These are phyloP conservation scores for Cyberlindnera saturnus DNA, from an alignment of 805 yeast species.

Conservation along the genomic window DNA sequence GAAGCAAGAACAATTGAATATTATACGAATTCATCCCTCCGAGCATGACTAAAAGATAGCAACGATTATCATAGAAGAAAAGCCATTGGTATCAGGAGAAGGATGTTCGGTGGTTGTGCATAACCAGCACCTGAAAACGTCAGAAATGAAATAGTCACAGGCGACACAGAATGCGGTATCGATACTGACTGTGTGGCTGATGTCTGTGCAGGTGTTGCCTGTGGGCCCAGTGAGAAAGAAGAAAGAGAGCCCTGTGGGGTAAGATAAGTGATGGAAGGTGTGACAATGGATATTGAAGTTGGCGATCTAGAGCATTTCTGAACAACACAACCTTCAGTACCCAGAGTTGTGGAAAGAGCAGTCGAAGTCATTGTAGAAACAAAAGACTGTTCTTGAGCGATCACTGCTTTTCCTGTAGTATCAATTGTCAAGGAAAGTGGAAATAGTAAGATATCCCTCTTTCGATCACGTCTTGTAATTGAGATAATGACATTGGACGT, in stretches of 20 bases:
- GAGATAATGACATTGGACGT: slow-evolving; percentile 4
- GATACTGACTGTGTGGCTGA: too few species aligned
- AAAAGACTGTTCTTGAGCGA: neutral
- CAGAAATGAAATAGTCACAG: neutral
- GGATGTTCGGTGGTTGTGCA: neutral
- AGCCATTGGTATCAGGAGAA: neutral
- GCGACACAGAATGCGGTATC: too few species aligned
- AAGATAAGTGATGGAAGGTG: too few species aligned
- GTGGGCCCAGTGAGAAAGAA: too few species aligned
- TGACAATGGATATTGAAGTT: neutral
- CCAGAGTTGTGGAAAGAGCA: neutral
- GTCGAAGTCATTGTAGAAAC: neutral
- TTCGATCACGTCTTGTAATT: slow-evolving; percentile 4
- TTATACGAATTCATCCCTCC: too few species aligned
- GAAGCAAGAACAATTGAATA: too few species aligned
- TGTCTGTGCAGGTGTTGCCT: too few species aligned
- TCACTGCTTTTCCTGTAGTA: neutral
- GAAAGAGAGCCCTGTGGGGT: too few species aligned
- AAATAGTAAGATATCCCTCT: slow-evolving; percentile 6
- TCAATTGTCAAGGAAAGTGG: slow-evolving; percentile 8
- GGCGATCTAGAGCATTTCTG: neutral
- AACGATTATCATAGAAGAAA: neutral
- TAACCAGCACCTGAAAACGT: neutral
- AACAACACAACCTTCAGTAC: neutral
- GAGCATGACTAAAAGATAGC: too few species aligned